A percentile compares a stretch with the other conserved stretches of the same genome.
phyloP scores from a whole-genome alignment of 495 filamentous ascomycete genomes.

The Penicillium daleae region DNA sequence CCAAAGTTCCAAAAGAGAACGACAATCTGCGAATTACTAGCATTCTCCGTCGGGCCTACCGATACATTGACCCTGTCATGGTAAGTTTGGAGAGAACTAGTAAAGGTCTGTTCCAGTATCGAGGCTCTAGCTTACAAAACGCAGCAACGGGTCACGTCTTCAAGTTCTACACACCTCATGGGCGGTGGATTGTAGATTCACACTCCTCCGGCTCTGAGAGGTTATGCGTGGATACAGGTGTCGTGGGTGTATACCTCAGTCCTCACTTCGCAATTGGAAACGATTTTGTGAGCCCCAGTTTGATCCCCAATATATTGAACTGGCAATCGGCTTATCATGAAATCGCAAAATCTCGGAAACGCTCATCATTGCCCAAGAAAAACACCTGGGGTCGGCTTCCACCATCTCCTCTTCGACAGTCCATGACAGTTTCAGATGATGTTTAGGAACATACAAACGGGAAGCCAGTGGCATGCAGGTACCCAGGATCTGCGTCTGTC shows the following conservation, averaged over 20 bases:
- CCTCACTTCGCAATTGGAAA: conserved; percentile 18
- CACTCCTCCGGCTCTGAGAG: not conserved
- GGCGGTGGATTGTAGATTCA: conserved; percentile 24
- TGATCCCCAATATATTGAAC: not conserved
- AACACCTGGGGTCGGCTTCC: not conserved
- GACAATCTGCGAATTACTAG: conserved; percentile 16
- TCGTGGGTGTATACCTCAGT: not conserved
- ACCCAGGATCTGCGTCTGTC: not conserved
- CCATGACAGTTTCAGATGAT: not conserved
- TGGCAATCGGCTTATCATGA: not conserved
- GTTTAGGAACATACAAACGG: not conserved
- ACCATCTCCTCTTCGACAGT: not conserved
- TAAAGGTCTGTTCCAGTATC: not conserved
- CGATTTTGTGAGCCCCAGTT: conserved; percentile 18
- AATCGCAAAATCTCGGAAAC: not conserved
- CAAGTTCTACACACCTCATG: conserved; percentile 37
- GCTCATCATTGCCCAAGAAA: not conserved
- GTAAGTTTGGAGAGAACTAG: conserved; percentile 12
- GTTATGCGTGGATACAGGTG: not conserved
- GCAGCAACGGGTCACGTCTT: conserved; percentile 21
- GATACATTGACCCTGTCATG: conserved; percentile 35
- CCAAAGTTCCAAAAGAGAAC: conserved; percentile 18
- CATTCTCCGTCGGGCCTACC: conserved; percentile 20
- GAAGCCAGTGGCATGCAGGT: too few species aligned
- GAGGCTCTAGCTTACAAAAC: conserved; percentile 20